Evolutionary conservation across 768 basidiomycete species (phyloP), one percentile per base, ranked within the genome.

Genomic region (Candolleomyces efflorescens): DNA sequence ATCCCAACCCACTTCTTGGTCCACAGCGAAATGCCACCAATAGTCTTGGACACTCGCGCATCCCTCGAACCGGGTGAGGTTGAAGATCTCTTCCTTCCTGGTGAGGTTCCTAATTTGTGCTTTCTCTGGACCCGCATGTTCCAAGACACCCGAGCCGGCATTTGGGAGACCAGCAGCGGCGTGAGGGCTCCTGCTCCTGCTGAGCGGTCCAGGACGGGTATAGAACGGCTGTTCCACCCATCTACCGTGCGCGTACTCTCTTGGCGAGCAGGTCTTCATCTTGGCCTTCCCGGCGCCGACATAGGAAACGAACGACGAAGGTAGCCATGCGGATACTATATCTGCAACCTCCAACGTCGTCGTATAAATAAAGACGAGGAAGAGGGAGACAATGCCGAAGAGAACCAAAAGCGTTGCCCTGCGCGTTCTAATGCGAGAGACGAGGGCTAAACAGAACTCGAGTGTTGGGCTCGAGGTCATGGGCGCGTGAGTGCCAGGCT

Each of bases 41-140:
- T 78, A 80, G 68, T 87, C 86, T 53, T 85, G 74, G 55, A 80
- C 78, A 61, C 81, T 82, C n/a, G 86, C 85, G 60, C 86, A 87
- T 27, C 84, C 84, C 55, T 78, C 71, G 37, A 85, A 78, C 5
- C 84, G 84, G n/a, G 80, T 74, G 61, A 86, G 80, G 3, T 59
- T 65, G 46, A 83, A 68, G 6, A 76, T 78, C 58, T 87, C 80
- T 26, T 77, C 72, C 11, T 65, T 63, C 18, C 63, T 53, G 2
- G 71, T 71, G 69, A 83, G 76, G 44, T 59, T 60, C 36, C 27
- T 17, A 7, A 45, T 22, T 5, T 18, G 17, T 1, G 5, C 37
- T 83, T 75, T 60, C 46, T 3, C 5, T 6, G 46, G 12, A 13
- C 12, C 46, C 6, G 6, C 12, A 5, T 47, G 17, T 23, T 3